phyloP scores from a whole-genome alignment of 2,329 filamentous ascomycete genomes.

The Didymella sp. region DNA sequence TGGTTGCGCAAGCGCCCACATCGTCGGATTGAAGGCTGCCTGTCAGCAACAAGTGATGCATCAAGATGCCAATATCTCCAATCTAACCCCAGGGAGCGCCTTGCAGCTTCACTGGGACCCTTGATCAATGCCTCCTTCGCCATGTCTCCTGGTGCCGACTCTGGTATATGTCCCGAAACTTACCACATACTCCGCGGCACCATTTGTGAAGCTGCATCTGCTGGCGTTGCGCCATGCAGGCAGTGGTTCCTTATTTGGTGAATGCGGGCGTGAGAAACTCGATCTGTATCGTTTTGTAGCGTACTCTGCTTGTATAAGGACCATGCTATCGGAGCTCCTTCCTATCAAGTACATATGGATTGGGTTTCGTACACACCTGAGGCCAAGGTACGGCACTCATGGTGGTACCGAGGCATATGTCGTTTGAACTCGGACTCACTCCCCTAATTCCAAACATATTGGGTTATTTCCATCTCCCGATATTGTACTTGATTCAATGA shows the following conservation, averaged over 20 bases:
- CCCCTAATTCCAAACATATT: not conserved
- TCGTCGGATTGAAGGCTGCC: not conserved
- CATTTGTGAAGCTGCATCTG: not conserved
- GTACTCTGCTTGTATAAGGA: not conserved
- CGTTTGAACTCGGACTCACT: not conserved
- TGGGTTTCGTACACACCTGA: not conserved
- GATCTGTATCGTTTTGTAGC: not conserved
- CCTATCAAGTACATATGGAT: not conserved
- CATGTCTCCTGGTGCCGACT: not conserved
- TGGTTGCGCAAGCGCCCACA: constrained; percentile 1
- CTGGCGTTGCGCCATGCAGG: constrained; percentile 7
- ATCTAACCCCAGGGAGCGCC: not conserved
- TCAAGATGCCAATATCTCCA: not conserved
- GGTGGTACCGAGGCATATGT: not conserved
- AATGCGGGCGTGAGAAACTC: not conserved
- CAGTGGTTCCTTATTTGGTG: not conserved
- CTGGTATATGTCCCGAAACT: constrained; percentile 1
- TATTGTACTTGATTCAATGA: not conserved
- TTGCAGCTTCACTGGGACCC: not conserved
- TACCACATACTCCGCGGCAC: not conserved
- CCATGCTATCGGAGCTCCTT: constrained; percentile 1
- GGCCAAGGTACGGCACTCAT: not conserved
- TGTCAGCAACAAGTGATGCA: not conserved
- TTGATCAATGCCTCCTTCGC: not conserved
- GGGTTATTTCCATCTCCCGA: not conserved